Conservation (phyloP, 1,284 basidiomycete genomes). For the Athelia sp. region DNA sequence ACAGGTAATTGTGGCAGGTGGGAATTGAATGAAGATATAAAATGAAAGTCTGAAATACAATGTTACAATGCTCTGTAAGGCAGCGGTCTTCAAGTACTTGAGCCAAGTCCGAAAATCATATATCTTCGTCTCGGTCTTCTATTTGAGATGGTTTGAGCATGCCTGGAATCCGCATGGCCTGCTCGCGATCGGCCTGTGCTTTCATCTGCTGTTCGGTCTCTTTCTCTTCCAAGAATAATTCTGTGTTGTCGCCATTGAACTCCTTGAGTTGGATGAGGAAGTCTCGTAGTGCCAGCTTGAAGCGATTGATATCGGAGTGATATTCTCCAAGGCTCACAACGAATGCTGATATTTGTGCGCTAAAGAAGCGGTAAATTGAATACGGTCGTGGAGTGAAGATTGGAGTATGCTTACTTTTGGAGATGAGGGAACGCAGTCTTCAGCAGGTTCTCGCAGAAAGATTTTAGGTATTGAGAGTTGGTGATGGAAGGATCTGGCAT, state of each 20-base stretch:
- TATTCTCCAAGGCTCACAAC: conserved; percentile 82
- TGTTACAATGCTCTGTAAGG: neutral
- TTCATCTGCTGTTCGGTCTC: conserved; percentile 75
- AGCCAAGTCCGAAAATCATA: conserved; percentile 34
- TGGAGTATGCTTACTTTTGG: conserved; percentile 54
- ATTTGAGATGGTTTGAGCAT: conserved; percentile 96
- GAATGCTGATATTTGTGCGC: conserved; percentile 74
- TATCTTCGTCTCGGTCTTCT: conserved; percentile 88
- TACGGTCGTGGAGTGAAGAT: conserved; percentile 7
- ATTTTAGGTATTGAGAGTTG: conserved; percentile 82
- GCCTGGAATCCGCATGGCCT: conserved; percentile 94
- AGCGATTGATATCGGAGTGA: conserved; percentile 86
- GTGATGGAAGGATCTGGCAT: conserved; percentile 73
- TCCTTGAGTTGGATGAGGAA: conserved; percentile 93
- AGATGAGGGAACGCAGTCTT: conserved; percentile 90
- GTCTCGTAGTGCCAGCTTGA: conserved; percentile 93
- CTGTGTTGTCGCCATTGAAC: conserved; percentile 77
- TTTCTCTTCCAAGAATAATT: conserved; percentile 93
- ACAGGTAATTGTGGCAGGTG: conserved; percentile 12
- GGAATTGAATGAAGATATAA: neutral
- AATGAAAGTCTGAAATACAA: neutral
- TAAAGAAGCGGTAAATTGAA: conserved; percentile 18
- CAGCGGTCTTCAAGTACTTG: neutral
- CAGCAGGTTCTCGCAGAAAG: conserved; percentile 86
- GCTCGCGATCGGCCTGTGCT: conserved; percentile 78